A percentile compares a stretch with the other conserved stretches of the same genome.
These are phyloP conservation scores for Pyrenochaeta sp. DNA, from an alignment of 2,329 filamentous ascomycete genomes.

Conservation along the genomic window DNA sequence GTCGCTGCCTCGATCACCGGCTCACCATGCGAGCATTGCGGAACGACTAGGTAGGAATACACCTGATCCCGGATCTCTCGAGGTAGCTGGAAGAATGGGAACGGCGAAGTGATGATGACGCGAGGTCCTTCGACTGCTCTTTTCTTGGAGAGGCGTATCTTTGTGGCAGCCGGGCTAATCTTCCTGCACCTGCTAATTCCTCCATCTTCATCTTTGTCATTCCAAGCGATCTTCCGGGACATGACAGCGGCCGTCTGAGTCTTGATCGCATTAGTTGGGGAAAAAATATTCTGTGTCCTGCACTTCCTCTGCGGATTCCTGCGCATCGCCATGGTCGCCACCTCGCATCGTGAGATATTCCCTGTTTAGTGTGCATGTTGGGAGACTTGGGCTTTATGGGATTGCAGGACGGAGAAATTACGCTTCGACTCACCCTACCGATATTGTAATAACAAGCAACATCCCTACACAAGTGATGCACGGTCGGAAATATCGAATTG, in stretches of 20 bases:
- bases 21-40: conserved; percentile 11
- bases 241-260: conserved; percentile 1
- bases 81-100: conserved; percentile 38
- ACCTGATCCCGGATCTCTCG: conserved; percentile 41
- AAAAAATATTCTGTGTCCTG: conserved; percentile 27
- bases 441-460: conserved; percentile 38
- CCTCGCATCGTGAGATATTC: conserved; percentile 35
- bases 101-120: conserved; percentile 20
- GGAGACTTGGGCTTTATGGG: conserved; percentile 21
- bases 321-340: conserved; percentile 36
- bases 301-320: conserved; percentile 36
- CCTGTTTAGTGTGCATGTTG: conserved; percentile 11
- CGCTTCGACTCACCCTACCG: conserved; percentile 28
- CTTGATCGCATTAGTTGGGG: conserved; percentile 9
- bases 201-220: conserved; percentile 5
- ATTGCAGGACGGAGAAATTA: conserved; percentile 27
- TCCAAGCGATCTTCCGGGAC: conserved; percentile 1
- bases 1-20: conserved; percentile 35
- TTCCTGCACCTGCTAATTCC: not conserved
- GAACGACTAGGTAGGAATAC: conserved; percentile 38
- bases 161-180: not conserved
- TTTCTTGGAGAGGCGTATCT: not conserved
- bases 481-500: conserved; percentile 30
- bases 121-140: conserved; percentile 1
- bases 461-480: conserved; percentile 33